Conservation (phyloP, 179 eudicot species). For the Actinidia arguta region DNA sequence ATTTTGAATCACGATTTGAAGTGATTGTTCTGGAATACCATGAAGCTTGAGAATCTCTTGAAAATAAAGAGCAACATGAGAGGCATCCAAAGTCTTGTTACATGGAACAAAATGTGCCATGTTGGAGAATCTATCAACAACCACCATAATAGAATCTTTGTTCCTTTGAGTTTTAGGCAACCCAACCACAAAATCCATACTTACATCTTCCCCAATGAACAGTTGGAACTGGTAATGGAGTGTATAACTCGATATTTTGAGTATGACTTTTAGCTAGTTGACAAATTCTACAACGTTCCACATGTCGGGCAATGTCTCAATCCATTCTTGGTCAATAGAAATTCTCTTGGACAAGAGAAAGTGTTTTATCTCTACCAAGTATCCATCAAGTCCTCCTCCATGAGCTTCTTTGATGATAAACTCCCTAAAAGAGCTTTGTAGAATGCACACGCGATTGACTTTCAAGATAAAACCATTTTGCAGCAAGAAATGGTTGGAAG, state of each 20-base stretch:
- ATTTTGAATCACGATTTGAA: background rate
- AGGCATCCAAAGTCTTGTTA: background rate
- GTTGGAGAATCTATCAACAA: background rate
- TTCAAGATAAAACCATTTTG: conserved; percentile 6
- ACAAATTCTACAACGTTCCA: background rate
- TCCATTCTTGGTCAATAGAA: conserved; percentile 13
- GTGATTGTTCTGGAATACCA: background rate
- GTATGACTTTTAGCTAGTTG: background rate
- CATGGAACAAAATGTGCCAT: conserved; percentile 1
- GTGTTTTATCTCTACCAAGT: conserved; percentile 18
- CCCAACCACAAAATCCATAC: conserved; percentile 25
- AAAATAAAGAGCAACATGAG: background rate
- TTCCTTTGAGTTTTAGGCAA: conserved; percentile 10
- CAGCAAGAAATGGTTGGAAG: background rate
- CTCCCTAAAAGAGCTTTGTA: background rate
- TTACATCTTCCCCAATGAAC: conserved; percentile 19
- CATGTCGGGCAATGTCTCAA: background rate
- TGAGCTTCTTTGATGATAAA: conserved; percentile 1
- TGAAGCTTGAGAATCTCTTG: background rate
- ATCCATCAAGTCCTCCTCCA: conserved; percentile 16
- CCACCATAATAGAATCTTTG: background rate
- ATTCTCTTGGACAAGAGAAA: background rate
- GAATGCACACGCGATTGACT: background rate
- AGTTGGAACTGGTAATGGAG: conserved; percentile 6
- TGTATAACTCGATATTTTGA: conserved; percentile 22